These are phyloP conservation scores for Berberis vulgaris DNA, from an alignment of 164 flowering plant species.

Conservation along the genomic window DNA sequence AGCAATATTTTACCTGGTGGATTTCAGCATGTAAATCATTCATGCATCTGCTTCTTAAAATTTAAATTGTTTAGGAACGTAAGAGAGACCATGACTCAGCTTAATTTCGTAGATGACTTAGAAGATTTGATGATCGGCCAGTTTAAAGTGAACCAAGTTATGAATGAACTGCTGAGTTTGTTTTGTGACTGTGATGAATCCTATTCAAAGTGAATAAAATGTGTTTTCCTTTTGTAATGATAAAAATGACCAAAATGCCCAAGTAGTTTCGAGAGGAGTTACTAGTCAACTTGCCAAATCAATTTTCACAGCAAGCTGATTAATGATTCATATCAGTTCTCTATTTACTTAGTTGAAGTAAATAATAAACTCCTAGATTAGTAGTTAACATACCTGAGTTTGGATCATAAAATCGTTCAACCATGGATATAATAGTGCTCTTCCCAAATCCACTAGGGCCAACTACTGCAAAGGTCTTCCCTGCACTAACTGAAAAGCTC, in stretches of 20 bases:
- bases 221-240: too few species aligned
- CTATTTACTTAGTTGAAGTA: too few species aligned
- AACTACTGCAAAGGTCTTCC: conserved; percentile 54
- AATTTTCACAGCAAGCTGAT: too few species aligned
- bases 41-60: not conserved
- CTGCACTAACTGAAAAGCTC: conserved; percentile 45
- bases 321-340: too few species aligned
- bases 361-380: not conserved
- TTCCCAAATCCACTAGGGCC: conserved; percentile 87
- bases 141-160: too few species aligned
- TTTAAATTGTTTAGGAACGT: not conserved
- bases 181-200: too few species aligned
- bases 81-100: not conserved
- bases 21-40: not conserved
- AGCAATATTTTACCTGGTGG: conserved; percentile 43
- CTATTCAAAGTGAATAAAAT: too few species aligned
- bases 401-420: conserved; percentile 68
- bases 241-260: too few species aligned
- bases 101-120: not conserved
- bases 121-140: too few species aligned
- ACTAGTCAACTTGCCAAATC: too few species aligned
- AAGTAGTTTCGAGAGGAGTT: too few species aligned
- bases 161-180: too few species aligned
- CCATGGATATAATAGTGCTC: conserved; percentile 64
- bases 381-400: conserved; percentile 41